A percentile compares a stretch with the other conserved stretches of the same genome.
phyloP scores from a whole-genome alignment of 176 grass and related monocot species.

The Paspalum notatum region DNA sequence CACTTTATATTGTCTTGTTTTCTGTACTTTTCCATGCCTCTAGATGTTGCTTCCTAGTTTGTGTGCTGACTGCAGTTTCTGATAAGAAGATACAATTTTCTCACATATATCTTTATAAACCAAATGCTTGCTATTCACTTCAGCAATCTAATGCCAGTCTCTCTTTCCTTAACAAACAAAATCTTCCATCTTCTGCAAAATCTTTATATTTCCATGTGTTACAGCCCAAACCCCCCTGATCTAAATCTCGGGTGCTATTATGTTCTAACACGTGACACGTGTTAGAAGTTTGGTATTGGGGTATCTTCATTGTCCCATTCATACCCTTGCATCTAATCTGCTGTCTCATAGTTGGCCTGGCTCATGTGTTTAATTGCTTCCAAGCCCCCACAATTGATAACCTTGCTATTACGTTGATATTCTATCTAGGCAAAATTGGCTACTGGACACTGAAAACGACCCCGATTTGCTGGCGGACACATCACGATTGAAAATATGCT shows the following conservation, averaged over 20 bases:
- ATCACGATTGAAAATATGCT: too few relatives aligned
- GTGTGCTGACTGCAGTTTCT: not conserved
- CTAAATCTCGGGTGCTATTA: not conserved
- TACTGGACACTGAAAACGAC: too few relatives aligned
- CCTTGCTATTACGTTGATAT: not conserved
- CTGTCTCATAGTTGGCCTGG: not conserved
- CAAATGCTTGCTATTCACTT: not conserved
- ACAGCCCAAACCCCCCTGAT: not conserved
- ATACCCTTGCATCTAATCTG: not conserved
- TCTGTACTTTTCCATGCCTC: conserved; percentile 26
- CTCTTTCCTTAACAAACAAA: not conserved
- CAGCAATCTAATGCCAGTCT: not conserved
- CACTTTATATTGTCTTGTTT: not conserved
- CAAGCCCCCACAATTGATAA: not conserved
- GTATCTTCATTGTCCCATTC: not conserved
- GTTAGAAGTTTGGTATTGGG: not conserved
- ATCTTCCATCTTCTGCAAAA: not conserved
- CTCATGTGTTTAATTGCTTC: not conserved
- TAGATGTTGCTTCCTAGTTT: conserved; percentile 24
- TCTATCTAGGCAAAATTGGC: too few relatives aligned
- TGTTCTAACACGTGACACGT: not conserved
- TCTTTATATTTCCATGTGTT: conserved; percentile 6
- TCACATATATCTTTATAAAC: not conserved
- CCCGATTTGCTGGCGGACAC: too few relatives aligned
- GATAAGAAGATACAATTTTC: not conserved